Evolutionary conservation across 2,329 filamentous ascomycete species (phyloP), one percentile per base, ranked within the genome.

Genomic region (Trichoderma gracile): DNA sequence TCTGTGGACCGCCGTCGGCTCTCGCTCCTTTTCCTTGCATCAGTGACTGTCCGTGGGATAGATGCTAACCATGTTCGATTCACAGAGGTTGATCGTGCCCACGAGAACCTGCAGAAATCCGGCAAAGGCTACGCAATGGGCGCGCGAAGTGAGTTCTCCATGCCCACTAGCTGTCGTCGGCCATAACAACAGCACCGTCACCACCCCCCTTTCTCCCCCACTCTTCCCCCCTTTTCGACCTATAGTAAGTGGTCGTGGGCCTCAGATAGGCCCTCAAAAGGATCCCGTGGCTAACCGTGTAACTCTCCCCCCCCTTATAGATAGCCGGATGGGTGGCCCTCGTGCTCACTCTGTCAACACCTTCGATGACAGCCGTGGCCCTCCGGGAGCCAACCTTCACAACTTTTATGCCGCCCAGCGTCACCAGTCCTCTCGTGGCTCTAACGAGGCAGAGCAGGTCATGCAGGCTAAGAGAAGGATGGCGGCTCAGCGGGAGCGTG

Each of bases 401-500:
- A 94, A 90, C 77, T 98, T 94, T 79, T 98, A 97, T 79, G 92
- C 93, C 75, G 88, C 88, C 72, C 95, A 98, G 81, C 91, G 94
- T 75, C 95, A 96, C 80, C 92, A 94, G 80, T 87, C 86, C 83
- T 82, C 92, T 83, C 81, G 92, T 85, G 80, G 93, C 85, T 86
- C 86, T 75, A 89, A 85, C 83, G 95, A 98, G 82, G 92, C 93
- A 78, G 95, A 98, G 82, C 93, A 97, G 82, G 92, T 97, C 88
- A 92, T 97, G 85, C 95, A 98, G 87, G 93, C 93, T 74, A 98
- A 98, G 86, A 92, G 95, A 83, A 91, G 94, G 84, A 96, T 98
- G 92, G 95, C 95, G 75, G 95, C 95, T 78, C 95, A 98, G 82
- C 92, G 95, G 80, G 95, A 99, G 85, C 91, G 94, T 80, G 95